Evolutionary conservation across 768 basidiomycete genomes (phyloP).

Genomic region (Calocybe indica): DNA sequence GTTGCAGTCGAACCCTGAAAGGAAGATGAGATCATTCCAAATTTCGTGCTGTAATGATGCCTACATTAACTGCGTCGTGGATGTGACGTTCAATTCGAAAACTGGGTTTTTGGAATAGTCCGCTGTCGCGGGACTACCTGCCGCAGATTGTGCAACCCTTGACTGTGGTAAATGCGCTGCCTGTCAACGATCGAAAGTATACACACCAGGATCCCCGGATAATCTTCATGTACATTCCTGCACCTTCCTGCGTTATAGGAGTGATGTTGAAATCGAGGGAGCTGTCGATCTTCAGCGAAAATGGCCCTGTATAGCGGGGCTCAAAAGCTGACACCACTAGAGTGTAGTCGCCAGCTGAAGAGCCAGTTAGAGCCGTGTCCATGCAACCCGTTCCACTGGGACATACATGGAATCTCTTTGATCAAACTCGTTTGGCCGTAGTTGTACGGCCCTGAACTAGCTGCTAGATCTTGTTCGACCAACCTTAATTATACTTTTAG

Average conservation of each 20-base stretch:
- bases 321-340: constrained; percentile 84
- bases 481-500: constrained; percentile 26
- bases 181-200: background rate
- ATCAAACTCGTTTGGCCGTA: constrained; percentile 63
- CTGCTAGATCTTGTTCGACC: constrained; percentile 61
- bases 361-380: background rate
- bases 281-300: constrained; percentile 59
- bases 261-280: constrained; percentile 54
- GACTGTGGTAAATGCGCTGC: background rate
- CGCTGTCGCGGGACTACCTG: constrained; percentile 62
- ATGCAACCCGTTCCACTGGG: background rate
- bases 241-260: constrained; percentile 78
- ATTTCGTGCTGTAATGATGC: constrained; percentile 12
- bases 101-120: constrained; percentile 65
- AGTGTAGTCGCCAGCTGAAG: constrained; percentile 71
- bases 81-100: constrained; percentile 53
- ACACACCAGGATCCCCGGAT: constrained; percentile 72
- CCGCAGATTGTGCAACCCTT: constrained; percentile 57
- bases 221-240: constrained; percentile 78
- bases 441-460: constrained; percentile 75
- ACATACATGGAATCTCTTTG: constrained; percentile 50
- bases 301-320: constrained; percentile 60
- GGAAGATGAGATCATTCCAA: background rate
- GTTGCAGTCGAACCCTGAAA: constrained; percentile 64
- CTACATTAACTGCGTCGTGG: constrained; percentile 53